Conservation (phyloP, 2,329 filamentous ascomycete genomes). For the Fusarium avenaceum region DNA sequence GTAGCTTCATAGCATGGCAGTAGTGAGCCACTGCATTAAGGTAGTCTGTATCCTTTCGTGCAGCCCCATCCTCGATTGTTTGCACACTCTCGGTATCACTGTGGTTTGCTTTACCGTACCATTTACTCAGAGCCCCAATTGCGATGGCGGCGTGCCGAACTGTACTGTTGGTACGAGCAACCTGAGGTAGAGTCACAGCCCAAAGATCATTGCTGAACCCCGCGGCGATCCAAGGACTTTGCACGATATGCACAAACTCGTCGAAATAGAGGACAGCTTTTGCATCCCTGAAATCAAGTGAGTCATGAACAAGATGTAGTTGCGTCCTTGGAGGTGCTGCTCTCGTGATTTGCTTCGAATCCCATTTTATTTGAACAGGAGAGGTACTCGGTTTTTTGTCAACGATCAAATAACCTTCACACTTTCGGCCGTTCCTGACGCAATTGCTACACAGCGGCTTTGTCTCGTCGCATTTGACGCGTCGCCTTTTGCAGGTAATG, state of each 20-base stretch:
- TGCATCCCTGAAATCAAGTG: constrained; percentile 25
- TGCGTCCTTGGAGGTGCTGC: constrained; percentile 6
- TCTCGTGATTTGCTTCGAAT: constrained; percentile 37
- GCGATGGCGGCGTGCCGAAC: constrained; percentile 52
- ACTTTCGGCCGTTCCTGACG: constrained; percentile 25
- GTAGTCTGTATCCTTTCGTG: constrained; percentile 43
- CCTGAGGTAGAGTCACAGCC: constrained; percentile 51
- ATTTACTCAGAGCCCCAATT: constrained; percentile 50
- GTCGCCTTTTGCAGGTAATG: constrained; percentile 45
- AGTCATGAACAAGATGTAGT: constrained; percentile 26
- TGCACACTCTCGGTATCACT: not conserved
- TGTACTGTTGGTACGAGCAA: constrained; percentile 46
- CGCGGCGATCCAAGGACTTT: constrained; percentile 49
- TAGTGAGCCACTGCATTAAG: constrained; percentile 54
- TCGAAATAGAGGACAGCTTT: constrained; percentile 46
- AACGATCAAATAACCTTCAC: constrained; percentile 31
- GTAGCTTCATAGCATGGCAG: constrained; percentile 52
- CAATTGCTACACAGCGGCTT: constrained; percentile 39
- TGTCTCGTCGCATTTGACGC: constrained; percentile 44
- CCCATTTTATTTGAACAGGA: constrained; percentile 42
- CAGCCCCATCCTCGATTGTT: not conserved
- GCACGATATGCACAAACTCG: constrained; percentile 50
- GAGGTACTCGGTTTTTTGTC: constrained; percentile 9
- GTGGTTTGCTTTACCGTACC: constrained; percentile 6
- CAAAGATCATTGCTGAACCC: constrained; percentile 48